phyloP scores from a whole-genome alignment of 345 rosid genomes.

The Boechera divaricarpa region DNA sequence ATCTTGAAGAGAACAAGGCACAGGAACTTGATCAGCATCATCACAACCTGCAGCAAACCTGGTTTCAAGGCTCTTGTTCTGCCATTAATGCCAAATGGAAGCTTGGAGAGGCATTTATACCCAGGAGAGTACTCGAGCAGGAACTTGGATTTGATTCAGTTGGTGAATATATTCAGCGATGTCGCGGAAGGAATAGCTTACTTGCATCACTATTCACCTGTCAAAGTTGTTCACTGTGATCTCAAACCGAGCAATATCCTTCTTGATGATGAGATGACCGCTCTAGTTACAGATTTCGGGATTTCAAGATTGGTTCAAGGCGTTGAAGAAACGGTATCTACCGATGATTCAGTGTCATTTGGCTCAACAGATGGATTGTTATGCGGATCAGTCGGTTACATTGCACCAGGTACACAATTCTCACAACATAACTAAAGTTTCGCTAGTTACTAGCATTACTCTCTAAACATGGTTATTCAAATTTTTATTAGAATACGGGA shows the following conservation, averaged over 20 bases:
- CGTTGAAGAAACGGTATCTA: constrained; percentile 45
- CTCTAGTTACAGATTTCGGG: constrained; percentile 90
- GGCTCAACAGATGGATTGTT: constrained; percentile 74
- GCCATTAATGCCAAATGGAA: constrained; percentile 88
- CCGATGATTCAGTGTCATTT: constrained; percentile 60
- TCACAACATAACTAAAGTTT: not conserved
- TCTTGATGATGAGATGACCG: constrained; percentile 86
- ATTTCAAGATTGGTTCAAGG: constrained; percentile 70
- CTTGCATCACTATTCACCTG: constrained; percentile 83
- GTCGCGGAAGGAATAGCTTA: constrained; percentile 91
- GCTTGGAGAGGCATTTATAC: constrained; percentile 78
- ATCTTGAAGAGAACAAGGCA: constrained; percentile 79
- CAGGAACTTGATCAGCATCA: constrained; percentile 82
- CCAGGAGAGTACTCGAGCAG: constrained; percentile 47
- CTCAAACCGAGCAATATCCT: constrained; percentile 95
- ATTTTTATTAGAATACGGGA: constrained; percentile 69
- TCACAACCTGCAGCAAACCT: constrained; percentile 84
- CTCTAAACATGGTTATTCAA: constrained; percentile 3
- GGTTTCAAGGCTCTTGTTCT: constrained; percentile 88
- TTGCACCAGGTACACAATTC: constrained; percentile 75
- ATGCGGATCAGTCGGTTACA: constrained; percentile 91
- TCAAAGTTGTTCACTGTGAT: constrained; percentile 92
- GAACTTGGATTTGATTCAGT: constrained; percentile 63
- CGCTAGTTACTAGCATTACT: not conserved
- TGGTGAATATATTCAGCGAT: constrained; percentile 75